phyloP scores from a whole-genome alignment of 805 yeast species.

The Metschnikowia baotianmanensis region DNA sequence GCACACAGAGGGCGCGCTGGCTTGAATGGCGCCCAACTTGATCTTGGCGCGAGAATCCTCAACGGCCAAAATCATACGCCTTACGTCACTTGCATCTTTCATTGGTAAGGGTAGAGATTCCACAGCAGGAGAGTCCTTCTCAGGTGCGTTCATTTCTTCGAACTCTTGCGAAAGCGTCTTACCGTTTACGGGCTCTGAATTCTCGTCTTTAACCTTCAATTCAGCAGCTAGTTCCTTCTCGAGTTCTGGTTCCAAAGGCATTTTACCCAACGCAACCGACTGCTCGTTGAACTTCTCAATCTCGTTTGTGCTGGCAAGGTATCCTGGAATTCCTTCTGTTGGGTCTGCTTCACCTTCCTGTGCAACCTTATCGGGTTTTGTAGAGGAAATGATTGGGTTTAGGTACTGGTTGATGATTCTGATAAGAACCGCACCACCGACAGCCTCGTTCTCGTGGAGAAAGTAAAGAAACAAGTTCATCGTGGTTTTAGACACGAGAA shows the following conservation, averaged over 20 bases:
- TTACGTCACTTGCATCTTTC: slow-evolving; percentile 75
- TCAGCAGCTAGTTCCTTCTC: slow-evolving; percentile 82
- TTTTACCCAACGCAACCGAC: slow-evolving; percentile 74
- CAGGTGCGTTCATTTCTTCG: slow-evolving; percentile 53
- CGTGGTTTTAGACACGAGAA: slow-evolving; percentile 78
- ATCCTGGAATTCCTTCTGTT: slow-evolving; percentile 52
- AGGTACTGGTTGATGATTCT: slow-evolving; percentile 84
- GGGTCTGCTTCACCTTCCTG: slow-evolving; percentile 49
- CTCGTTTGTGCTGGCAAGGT: slow-evolving; percentile 41
- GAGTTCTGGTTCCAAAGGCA: slow-evolving; percentile 85
- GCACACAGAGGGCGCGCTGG: slow-evolving; percentile 89
- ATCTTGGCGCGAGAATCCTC: slow-evolving; percentile 80
- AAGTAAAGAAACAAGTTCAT: slow-evolving; percentile 81
- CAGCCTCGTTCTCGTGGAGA: slow-evolving; percentile 85
- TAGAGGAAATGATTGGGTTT: slow-evolving; percentile 46
- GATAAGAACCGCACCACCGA: slow-evolving; percentile 86
- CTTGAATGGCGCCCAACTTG: slow-evolving; percentile 64
- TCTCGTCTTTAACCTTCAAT: slow-evolving; percentile 72
- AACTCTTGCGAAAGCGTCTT: slow-evolving; percentile 64
- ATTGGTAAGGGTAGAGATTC: slow-evolving; percentile 84
- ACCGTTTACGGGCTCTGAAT: slow-evolving; percentile 30
- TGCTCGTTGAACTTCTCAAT: slow-evolving; percentile 64
- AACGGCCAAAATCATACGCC: slow-evolving; percentile 71
- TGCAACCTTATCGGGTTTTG: slow-evolving; percentile 38
- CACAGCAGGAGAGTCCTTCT: slow-evolving; percentile 63